Conservation (phyloP, 371 early-diverging fungal species). For the Coemansia sp. region DNA sequence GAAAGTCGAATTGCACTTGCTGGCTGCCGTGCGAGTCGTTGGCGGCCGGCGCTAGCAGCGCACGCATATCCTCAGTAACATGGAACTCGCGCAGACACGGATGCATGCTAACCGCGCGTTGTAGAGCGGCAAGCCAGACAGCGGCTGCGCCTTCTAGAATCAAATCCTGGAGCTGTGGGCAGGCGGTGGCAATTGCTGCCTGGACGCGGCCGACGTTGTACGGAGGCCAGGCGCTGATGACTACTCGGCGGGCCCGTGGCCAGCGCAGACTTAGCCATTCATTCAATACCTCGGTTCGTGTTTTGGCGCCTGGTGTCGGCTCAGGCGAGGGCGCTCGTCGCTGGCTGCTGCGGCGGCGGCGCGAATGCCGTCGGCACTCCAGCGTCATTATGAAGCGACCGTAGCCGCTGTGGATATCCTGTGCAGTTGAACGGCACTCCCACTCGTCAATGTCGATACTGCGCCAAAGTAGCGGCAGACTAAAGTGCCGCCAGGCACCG, state of each 20-base stretch:
- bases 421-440: constrained; percentile 16
- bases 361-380: constrained; percentile 25
- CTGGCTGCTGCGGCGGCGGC: constrained; percentile 7
- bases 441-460: constrained; percentile 40
- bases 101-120: constrained; percentile 21
- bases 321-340: not conserved
- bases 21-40: constrained; percentile 13
- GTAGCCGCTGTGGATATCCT: constrained; percentile 15
- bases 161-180: constrained; percentile 17
- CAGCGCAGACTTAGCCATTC: constrained; percentile 36
- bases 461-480: constrained; percentile 34
- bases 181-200: constrained; percentile 10
- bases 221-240: constrained; percentile 40
- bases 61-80: constrained; percentile 35
- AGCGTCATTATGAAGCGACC: constrained; percentile 17
- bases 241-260: constrained; percentile 17
- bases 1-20: constrained; percentile 9
- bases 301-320: constrained; percentile 10
- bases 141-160: constrained; percentile 37
- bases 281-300: constrained; percentile 31
- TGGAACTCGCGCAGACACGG: constrained; percentile 26
- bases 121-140: constrained; percentile 30
- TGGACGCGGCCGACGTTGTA: constrained; percentile 41
- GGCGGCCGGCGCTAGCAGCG: constrained; percentile 31
- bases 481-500: constrained; percentile 26